phyloP scores from a whole-genome alignment of 176 grass and related monocot genomes.

The Aegilops bicornis region DNA sequence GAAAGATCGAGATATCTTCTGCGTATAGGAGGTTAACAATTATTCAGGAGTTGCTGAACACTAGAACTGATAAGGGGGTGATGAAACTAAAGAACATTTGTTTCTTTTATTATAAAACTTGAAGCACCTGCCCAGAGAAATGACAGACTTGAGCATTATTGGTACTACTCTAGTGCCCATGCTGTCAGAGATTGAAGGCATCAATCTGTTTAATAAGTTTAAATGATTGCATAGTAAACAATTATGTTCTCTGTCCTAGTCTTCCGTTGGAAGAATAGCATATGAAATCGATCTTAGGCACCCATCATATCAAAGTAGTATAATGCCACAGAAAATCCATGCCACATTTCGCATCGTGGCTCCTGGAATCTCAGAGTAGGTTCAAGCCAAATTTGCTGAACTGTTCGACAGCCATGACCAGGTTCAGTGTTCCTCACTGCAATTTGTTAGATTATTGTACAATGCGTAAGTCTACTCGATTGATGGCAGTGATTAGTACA shows the following conservation, averaged over 20 bases:
- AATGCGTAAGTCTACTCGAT: not conserved
- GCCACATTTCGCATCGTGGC: not conserved
- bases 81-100: not conserved
- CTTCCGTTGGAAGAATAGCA: not conserved
- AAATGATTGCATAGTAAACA: conserved; percentile 25
- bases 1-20: not conserved
- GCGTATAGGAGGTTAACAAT: not conserved
- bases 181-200: conserved; percentile 6
- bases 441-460: not conserved
- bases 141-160: conserved; percentile 13
- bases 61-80: not conserved
- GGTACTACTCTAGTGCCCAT: conserved; percentile 37
- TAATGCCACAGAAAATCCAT: conserved; percentile 14
- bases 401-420: conserved; percentile 9
- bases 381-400: conserved; percentile 7
- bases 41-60: not conserved
- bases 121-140: conserved; percentile 8
- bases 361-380: not conserved
- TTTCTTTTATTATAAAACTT: not conserved
- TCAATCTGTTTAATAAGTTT: conserved; percentile 2
- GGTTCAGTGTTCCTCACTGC: not conserved
- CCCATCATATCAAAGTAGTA: conserved; percentile 26
- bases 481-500: not conserved
- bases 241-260: not conserved
- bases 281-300: conserved; percentile 15